Percentiles rank a stretch among this genome's conserved stretches.
Conservation (phyloP, 2,329 filamentous ascomycete genomes). For the Tolypocladium tropicale region DNA sequence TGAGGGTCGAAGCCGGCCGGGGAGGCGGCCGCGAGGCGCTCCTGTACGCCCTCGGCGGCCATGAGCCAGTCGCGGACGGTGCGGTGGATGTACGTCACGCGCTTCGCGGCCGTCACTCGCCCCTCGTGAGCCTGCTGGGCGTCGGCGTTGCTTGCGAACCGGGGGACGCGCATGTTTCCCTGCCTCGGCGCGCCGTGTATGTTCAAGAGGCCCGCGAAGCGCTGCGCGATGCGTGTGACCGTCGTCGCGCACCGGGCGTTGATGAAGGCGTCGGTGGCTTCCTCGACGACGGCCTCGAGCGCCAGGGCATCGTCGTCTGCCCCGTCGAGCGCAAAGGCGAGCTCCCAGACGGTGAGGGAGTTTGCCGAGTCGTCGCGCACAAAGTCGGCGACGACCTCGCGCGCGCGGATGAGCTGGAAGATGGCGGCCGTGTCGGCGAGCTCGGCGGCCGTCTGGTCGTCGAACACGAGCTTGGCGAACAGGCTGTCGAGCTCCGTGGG, state of each 20-base stretch:
- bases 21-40: not conserved
- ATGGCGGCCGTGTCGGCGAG: constrained; percentile 13
- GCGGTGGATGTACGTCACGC: not conserved
- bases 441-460: constrained; percentile 9
- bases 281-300: constrained; percentile 7
- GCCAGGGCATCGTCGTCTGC: constrained; percentile 12
- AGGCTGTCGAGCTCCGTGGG: constrained; percentile 16
- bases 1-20: constrained; percentile 8
- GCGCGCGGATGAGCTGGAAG: constrained; percentile 18
- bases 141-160: not conserved
- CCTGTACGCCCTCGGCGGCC: not conserved
- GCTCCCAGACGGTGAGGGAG: constrained; percentile 21
- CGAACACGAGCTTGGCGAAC: constrained; percentile 19
- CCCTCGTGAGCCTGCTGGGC: not conserved
- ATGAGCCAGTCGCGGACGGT: not conserved
- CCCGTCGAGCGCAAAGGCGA: constrained; percentile 16
- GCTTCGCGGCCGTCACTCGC: not conserved
- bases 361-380: constrained; percentile 19
- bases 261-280: constrained; percentile 11
- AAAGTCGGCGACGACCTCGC: constrained; percentile 21
- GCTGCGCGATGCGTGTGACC: constrained; percentile 5
- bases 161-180: not conserved
- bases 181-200: constrained; percentile 7
- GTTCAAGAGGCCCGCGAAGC: constrained; percentile 16
- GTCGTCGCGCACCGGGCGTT: constrained; percentile 8